Percentiles rank a stretch among this genome's conserved stretches.
These are phyloP conservation scores for Colletotrichum ledebouriae DNA, from an alignment of 2,329 filamentous ascomycete species.

Conservation along the genomic window DNA sequence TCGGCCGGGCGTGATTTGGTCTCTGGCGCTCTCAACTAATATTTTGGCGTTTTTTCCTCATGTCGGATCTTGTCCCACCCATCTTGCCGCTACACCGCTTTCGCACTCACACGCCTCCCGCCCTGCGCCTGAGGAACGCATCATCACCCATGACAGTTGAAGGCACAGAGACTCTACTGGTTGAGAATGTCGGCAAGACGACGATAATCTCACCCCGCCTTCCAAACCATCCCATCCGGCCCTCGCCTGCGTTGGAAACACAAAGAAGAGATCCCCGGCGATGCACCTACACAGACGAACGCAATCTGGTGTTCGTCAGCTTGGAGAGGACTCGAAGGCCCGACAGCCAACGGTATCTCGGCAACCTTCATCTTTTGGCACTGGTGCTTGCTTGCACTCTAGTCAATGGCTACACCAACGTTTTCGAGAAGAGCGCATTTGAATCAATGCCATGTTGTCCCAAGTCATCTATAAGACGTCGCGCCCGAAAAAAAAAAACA, in stretches of 20 bases:
- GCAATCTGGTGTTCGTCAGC: slow-evolving; percentile 1
- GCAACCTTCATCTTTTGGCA: neutral
- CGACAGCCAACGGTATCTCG: neutral
- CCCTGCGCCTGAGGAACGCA: neutral
- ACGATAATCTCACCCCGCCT: slow-evolving; percentile 2
- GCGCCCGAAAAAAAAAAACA: neutral
- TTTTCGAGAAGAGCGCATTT: slow-evolving; percentile 23
- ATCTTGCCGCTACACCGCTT: slow-evolving; percentile 11
- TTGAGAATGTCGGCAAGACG: neutral
- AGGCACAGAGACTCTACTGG: slow-evolving; percentile 1
- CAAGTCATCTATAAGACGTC: slow-evolving; percentile 6
- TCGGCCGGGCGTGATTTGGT: slow-evolving; percentile 16
- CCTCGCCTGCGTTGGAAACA: slow-evolving; percentile 12
- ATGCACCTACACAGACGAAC: neutral
- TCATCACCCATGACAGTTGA: neutral
- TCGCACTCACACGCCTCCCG: slow-evolving; percentile 10
- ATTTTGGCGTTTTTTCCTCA: neutral
- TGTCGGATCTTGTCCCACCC: slow-evolving; percentile 28
- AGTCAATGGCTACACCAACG: slow-evolving; percentile 28
- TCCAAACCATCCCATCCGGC: neutral
- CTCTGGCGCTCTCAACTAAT: neutral
- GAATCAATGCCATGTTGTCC: slow-evolving; percentile 19
- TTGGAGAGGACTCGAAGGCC: neutral
- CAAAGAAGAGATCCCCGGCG: neutral
- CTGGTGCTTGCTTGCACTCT: slow-evolving; percentile 2